phyloP scores from a whole-genome alignment of 2,329 filamentous ascomycete species.

The Ceratocystis lukuohia region DNA sequence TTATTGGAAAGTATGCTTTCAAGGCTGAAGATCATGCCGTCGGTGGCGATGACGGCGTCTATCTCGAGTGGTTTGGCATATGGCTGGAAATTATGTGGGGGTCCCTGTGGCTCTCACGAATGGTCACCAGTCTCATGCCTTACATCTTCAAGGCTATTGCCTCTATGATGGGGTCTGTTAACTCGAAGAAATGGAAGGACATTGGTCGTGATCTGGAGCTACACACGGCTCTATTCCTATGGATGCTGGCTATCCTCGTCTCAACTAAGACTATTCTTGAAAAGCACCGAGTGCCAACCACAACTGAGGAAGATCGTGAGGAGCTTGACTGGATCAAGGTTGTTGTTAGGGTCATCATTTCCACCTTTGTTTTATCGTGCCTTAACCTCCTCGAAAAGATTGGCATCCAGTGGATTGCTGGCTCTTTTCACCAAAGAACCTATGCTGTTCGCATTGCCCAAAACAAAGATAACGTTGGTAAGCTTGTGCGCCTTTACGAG shows the following conservation, averaged over 20 bases:
- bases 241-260: conserved; percentile 75
- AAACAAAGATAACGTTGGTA: conserved; percentile 76
- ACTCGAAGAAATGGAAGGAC: conserved; percentile 84
- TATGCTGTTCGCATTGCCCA: conserved; percentile 83
- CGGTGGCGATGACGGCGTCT: conserved; percentile 56
- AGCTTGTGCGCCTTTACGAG: conserved; percentile 44
- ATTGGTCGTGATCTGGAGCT: conserved; percentile 76
- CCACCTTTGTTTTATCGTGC: conserved; percentile 64
- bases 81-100: conserved; percentile 93
- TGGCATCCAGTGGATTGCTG: conserved; percentile 86
- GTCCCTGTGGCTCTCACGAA: conserved; percentile 65
- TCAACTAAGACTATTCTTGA: conserved; percentile 77
- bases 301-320: conserved; percentile 33
- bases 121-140: conserved; percentile 39
- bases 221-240: conserved; percentile 75
- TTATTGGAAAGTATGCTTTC: conserved; percentile 32
- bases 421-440: conserved; percentile 80
- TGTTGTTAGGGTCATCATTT: conserved; percentile 74
- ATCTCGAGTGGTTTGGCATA: conserved; percentile 81
- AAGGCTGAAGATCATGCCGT: conserved; percentile 34
- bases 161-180: conserved; percentile 66
- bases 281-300: conserved; percentile 23
- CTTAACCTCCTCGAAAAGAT: conserved; percentile 88
- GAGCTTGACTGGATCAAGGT: conserved; percentile 57
- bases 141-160: conserved; percentile 39